Evolutionary conservation across 1,284 basidiomycete species (phyloP), one percentile per base, ranked within the genome.

Genomic region (Malassezia globosa): DNA sequence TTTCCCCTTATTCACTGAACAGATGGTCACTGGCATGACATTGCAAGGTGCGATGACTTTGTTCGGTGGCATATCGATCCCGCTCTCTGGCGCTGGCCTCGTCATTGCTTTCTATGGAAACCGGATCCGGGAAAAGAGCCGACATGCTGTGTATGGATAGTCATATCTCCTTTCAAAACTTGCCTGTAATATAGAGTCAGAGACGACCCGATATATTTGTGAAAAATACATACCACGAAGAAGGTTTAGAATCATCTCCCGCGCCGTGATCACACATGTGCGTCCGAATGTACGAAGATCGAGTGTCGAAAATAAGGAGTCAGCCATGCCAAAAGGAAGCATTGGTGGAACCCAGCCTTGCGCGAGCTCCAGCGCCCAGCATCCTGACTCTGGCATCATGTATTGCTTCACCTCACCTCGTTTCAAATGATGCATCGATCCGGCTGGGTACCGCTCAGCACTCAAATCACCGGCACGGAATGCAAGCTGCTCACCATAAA

Each of bases 331-430:
- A 61, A 97, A 95, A 0, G 90, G 89, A 27, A 75, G 56, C 74
- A 75, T 75, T 22, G 70, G 72, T 7, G 74, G 74, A 42, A 75
- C 75, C 74, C 73, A 75, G 33, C 64, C 48, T 72, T 83, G 75
- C 37, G 90, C 92, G 61, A 94, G 87, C 73, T 97, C 92, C 58
- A 97, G 75, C 3, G 92, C 92, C 74, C 87, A 97, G 71, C 86
- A 90, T 13, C 68, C 68, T 10, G 85, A 86, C 59, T 89, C 81
- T 63, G 87, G 86, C 85, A 96, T 92, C 73, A 87, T 88, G 76
- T 97, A 97, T 74, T 97, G 94, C 77, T 94, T 95, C 46, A 83
- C 83, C 1, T 79, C 77, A 6, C 88, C 88, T 25, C 92, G 77
- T 7, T 77, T 80, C 50, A 97, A 75, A 69, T 84, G 78, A 73